These are phyloP conservation scores for Epichloe festucae DNA, from an alignment of 2,329 filamentous ascomycete species.

Conservation along the genomic window DNA sequence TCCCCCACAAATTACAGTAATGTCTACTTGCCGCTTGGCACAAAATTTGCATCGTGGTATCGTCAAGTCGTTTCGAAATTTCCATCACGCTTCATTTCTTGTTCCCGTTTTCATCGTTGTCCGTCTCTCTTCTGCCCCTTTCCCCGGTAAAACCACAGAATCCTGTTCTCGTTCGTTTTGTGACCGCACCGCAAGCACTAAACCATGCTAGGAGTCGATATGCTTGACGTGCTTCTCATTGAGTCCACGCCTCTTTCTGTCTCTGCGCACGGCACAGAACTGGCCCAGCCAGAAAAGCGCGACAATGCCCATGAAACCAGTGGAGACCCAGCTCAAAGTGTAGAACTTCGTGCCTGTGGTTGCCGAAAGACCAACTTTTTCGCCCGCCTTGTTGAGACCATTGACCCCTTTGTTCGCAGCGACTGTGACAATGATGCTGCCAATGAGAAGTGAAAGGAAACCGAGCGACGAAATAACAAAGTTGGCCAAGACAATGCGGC, in stretches of 20 bases:
- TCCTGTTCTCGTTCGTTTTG: neutral
- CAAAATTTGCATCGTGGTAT: neutral
- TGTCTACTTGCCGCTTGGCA: neutral
- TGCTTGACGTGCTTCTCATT: neutral
- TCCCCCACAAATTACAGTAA: neutral
- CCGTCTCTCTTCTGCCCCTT: too few species aligned
- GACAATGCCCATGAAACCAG: constrained; percentile 28
- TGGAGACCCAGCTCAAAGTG: constrained; percentile 33
- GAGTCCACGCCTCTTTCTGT: constrained; percentile 8
- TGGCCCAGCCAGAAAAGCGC: constrained; percentile 28
- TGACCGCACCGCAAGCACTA: too few species aligned
- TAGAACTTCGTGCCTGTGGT: constrained; percentile 30
- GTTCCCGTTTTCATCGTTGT: neutral
- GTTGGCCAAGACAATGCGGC: constrained; percentile 22
- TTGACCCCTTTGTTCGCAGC: constrained; percentile 26
- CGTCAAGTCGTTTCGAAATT: neutral
- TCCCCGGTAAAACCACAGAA: neutral
- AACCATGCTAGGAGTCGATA: neutral
- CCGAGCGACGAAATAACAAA: constrained; percentile 23
- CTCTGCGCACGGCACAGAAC: constrained; percentile 17
- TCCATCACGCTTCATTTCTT: neutral
- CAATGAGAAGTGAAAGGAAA: constrained; percentile 24
- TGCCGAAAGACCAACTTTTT: constrained; percentile 31
- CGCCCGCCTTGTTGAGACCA: constrained; percentile 29
- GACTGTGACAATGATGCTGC: constrained; percentile 30